phyloP scores from a whole-genome alignment of 1,284 basidiomycete species.

The Rhodotorula sp. region DNA sequence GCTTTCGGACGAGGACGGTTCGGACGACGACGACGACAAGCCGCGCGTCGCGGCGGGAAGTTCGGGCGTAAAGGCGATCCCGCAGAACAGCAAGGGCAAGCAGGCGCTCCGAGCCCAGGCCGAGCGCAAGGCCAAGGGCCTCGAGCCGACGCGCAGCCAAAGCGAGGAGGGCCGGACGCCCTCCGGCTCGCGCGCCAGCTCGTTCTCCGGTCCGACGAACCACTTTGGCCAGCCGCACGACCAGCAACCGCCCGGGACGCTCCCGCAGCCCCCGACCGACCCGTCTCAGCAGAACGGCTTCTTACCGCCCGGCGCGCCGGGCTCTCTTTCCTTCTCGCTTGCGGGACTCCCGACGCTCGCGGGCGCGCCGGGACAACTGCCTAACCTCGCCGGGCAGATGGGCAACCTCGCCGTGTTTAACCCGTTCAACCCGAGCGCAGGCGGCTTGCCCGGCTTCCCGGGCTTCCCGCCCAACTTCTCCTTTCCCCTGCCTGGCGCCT shows the following conservation, averaged over 20 bases:
- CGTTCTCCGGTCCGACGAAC: background rate
- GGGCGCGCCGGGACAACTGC: background rate
- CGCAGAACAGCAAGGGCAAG: conserved; percentile 24
- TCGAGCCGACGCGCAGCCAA: background rate
- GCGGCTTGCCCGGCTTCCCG: background rate
- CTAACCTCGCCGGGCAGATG: background rate
- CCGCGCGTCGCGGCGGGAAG: conserved; percentile 18
- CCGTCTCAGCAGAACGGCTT: conserved; percentile 1
- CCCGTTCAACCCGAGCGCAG: background rate
- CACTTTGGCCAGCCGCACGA: background rate
- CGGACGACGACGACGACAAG: conserved; percentile 54
- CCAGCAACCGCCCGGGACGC: background rate
- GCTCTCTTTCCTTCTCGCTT: background rate
- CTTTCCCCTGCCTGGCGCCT: background rate
- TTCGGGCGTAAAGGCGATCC: conserved; percentile 12
- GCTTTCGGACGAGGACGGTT: conserved; percentile 43
- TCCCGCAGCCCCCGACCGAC: background rate
- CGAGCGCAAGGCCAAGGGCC: conserved; percentile 12
- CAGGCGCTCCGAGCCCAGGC: conserved; percentile 21
- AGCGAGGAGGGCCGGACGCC: background rate
- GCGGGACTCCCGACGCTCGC: background rate
- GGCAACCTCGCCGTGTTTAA: background rate
- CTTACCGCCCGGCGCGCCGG: background rate
- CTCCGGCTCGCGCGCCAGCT: background rate
- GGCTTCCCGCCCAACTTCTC: background rate